Conservation (phyloP, 768 basidiomycete genomes). For the Dendrothele bispora region DNA sequence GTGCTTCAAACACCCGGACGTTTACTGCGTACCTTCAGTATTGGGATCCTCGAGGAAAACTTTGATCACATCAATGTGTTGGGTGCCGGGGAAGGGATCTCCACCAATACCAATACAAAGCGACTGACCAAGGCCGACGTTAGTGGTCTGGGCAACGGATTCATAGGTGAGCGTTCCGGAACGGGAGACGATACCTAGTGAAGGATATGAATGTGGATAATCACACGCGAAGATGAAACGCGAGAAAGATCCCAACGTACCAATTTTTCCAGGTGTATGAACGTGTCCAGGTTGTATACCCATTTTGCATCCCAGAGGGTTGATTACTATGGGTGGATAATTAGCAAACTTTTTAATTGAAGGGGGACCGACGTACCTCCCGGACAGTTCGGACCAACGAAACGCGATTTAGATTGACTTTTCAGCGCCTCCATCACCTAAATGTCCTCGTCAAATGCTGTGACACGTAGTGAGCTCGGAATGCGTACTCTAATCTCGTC, state of each 20-base stretch:
- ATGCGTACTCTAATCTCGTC: constrained; percentile 86
- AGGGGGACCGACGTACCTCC: constrained; percentile 45
- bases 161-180: constrained; percentile 98
- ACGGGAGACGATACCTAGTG: constrained; percentile 85
- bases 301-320: constrained; percentile 98
- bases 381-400: constrained; percentile 98
- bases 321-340: constrained; percentile 62
- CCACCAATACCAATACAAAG: constrained; percentile 97
- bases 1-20: no score
- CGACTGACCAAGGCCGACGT: constrained; percentile 94
- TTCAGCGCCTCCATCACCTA: constrained; percentile 94
- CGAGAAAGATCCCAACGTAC: constrained; percentile 38
- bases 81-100: constrained; percentile 94
- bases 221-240: no score
- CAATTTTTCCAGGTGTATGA: constrained; percentile 94
- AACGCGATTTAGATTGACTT: constrained; percentile 89
- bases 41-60: constrained; percentile 93
- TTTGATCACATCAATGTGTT: constrained; percentile 94
- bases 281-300: constrained; percentile 98
- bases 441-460: background rate
- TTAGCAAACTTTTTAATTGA: background rate
- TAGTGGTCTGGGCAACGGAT: constrained; percentile 96
- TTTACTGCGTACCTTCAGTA: constrained; percentile 85
- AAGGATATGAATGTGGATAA: constrained; percentile 1
- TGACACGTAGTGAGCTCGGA: background rate